These are phyloP conservation scores for Aphanoascus verrucosus DNA, from an alignment of 2,329 filamentous ascomycete species.

Conservation along the genomic window DNA sequence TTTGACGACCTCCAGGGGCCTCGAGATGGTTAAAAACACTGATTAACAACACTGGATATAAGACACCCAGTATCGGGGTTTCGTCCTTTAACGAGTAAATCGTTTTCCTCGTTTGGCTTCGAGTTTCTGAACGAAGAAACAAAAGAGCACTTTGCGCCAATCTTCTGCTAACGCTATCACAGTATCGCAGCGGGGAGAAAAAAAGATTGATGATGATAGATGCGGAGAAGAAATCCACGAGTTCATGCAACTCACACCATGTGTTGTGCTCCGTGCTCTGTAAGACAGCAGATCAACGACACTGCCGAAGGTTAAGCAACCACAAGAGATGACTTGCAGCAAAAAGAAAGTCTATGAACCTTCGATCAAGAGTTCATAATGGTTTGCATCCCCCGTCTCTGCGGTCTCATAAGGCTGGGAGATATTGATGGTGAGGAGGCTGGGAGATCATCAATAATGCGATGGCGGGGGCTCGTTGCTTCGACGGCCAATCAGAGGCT, in stretches of 20 bases:
- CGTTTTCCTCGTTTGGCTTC: neutral
- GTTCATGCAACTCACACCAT: neutral
- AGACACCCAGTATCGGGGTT: no score
- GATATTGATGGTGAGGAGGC: constrained; percentile 5
- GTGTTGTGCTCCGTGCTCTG: neutral
- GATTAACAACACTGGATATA: no score
- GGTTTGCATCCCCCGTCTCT: neutral
- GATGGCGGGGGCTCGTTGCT: constrained; percentile 4
- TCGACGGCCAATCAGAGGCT: no score
- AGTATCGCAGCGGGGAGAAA: neutral
- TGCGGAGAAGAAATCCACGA: neutral
- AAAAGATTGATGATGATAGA: neutral
- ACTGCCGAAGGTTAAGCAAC: neutral
- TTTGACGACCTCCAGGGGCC: neutral
- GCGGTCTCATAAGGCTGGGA: neutral
- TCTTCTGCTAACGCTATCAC: neutral
- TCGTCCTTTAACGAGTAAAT: no score
- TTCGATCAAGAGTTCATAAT: no score
- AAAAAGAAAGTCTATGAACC: neutral
- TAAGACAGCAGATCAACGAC: neutral
- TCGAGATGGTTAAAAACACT: neutral
- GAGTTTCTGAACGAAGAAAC: neutral
- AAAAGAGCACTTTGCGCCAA: neutral
- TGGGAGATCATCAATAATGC: constrained; percentile 11
- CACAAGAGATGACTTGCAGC: neutral